These are phyloP conservation scores for Hibiscus tridactylites DNA, from an alignment of 345 rosid species.

Conservation along the genomic window DNA sequence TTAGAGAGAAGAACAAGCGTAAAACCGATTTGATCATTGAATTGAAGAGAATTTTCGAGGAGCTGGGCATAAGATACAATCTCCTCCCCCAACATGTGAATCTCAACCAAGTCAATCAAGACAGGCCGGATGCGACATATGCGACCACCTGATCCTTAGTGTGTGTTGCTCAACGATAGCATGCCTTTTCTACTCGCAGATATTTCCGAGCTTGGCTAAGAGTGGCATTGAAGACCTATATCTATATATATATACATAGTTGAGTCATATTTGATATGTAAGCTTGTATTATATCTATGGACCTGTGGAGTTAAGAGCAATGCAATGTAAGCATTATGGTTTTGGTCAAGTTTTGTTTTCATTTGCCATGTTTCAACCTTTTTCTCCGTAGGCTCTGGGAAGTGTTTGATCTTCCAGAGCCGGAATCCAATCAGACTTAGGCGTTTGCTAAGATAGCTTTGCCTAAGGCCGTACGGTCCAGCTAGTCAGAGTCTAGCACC, in stretches of 20 bases:
- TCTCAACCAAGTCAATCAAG: conserved; percentile 15
- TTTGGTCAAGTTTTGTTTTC: neutral
- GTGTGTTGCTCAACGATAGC: neutral
- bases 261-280: neutral
- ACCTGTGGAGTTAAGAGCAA: neutral
- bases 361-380: neutral
- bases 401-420: no score
- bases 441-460: no score
- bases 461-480: no score
- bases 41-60: conserved; percentile 43
- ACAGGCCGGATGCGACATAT: conserved; percentile 10
- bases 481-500: no score
- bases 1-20: conserved; percentile 40
- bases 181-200: neutral
- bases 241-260: no score
- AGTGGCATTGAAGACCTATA: neutral
- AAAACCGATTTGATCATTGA: conserved; percentile 39
- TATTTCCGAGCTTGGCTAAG: neutral
- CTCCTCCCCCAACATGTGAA: conserved; percentile 45
- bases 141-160: conserved; percentile 5
- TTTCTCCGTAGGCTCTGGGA: no score
- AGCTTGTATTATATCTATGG: neutral
- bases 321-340: neutral
- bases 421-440: no score
- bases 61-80: conserved; percentile 34